Percentiles rank a stretch among this genome's conserved stretches.
phyloP scores from a whole-genome alignment of 768 basidiomycete genomes.

The Boletus tylopilopsis region DNA sequence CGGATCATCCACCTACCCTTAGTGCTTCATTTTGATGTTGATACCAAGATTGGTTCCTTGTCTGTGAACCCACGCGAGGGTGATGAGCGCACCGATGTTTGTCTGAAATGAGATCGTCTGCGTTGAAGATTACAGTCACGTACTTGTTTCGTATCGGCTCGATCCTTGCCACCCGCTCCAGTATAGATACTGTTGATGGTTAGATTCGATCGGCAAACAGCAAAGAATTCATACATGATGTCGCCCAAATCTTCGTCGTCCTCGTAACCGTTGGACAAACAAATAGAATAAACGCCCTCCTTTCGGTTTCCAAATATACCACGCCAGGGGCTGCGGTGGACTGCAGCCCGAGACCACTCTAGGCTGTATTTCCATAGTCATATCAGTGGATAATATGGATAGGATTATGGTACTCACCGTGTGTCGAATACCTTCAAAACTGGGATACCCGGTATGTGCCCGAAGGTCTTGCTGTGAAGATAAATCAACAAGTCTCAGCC shows the following conservation, averaged over 20 bases:
- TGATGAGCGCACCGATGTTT: conserved; percentile 1
- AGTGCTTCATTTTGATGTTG: conserved; percentile 10
- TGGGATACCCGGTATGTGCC: conserved; percentile 22
- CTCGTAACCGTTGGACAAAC: conserved; percentile 17
- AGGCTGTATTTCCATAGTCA: background rate
- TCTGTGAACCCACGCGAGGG: conserved; percentile 22
- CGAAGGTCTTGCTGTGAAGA: conserved; percentile 19
- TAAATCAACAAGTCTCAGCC: background rate
- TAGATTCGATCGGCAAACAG: background rate
- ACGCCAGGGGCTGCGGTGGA: conserved; percentile 13
- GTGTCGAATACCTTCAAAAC: conserved; percentile 19
- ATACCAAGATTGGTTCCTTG: conserved; percentile 22
- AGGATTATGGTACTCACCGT: conserved; percentile 15
- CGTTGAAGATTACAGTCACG: background rate
- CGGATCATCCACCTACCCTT: conserved; percentile 9
- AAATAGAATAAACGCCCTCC: conserved; percentile 18
- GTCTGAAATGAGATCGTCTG: background rate
- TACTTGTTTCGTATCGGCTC: conserved; percentile 16
- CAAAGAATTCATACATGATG: conserved; percentile 17
- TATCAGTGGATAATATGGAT: background rate
- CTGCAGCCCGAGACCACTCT: conserved; percentile 10
- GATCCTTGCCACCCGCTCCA: conserved; percentile 22
- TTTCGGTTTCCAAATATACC: conserved; percentile 21
- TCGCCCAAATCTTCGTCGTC: conserved; percentile 27
- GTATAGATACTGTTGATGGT: conserved; percentile 24